Base-by-base conservation (phyloP, 2,329 filamentous ascomycete species). In the Ploettnerulaceae sp. region DNA sequence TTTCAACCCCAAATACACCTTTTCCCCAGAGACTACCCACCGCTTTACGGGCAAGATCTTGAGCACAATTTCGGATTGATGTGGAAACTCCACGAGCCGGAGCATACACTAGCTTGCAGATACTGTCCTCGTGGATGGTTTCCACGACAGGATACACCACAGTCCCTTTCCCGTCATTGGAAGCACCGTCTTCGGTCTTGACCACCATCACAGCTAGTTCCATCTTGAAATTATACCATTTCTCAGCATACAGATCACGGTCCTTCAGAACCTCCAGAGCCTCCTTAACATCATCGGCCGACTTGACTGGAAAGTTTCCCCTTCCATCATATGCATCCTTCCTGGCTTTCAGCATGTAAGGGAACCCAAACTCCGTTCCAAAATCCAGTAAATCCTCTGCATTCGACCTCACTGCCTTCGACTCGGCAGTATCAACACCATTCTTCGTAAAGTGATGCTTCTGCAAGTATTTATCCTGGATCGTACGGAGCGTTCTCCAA, bases 161-260 rank as follows among this genome's bases (percentile, higher is more conserved):
- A 49, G 68, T 74, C 7, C 74, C 64, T 11, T 67, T 67, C 1
- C 75, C 75, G 2, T 71, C 64, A 34, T 71, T 68, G 7, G 50
- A 52, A 12, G 49, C 39, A n/a, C 45, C 54, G 55, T 94, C 82
- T 61, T 90, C 86, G 0, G 87, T 95, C 61, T 95, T 86, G 47
- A 97, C 81, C 7, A 96, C 91, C 82, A 97, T 95, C 56, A 95
- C 90, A 4, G 93, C 87, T 43, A 97, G 71, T 69, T 97, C 91
- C 69, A 85, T 83, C 58, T 77, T 77, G 67, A 96, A 97, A 17
- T 86, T 77, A 9, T 86, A 84, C 79, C 56, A 58, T 66, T 87
- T 87, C 70, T 97, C 91, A 0, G 88, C 90, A 61, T 96, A 97
- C 32, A 95, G 73, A 2, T 82, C 78, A 15, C 87, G 70, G 12